A percentile compares a stretch with the other conserved stretches of the same genome.
These are phyloP conservation scores for Alternaria viburni DNA, from an alignment of 2,329 filamentous ascomycete genomes.

Conservation along the genomic window DNA sequence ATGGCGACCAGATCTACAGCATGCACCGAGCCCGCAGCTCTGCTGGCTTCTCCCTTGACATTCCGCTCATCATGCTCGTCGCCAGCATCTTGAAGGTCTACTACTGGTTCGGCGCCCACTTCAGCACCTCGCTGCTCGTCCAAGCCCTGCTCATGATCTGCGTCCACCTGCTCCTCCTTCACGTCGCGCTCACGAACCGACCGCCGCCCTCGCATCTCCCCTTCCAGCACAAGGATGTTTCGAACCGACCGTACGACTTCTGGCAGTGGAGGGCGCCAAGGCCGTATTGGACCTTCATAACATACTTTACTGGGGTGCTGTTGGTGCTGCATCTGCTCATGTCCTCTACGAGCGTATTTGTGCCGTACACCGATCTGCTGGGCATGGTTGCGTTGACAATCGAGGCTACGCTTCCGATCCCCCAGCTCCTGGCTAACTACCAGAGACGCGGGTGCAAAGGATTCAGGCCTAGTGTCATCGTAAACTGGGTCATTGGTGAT, in stretches of 20 bases:
- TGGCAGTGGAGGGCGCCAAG: constrained; percentile 81
- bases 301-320: constrained; percentile 69
- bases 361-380: constrained; percentile 69
- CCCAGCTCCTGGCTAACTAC: constrained; percentile 76
- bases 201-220: constrained; percentile 58
- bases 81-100: constrained; percentile 69
- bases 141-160: constrained; percentile 67
- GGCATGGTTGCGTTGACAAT: constrained; percentile 79
- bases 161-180: constrained; percentile 64
- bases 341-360: constrained; percentile 64
- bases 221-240: constrained; percentile 61
- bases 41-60: constrained; percentile 70
- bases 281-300: constrained; percentile 81
- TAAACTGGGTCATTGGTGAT: constrained; percentile 80
- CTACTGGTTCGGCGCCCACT: constrained; percentile 70
- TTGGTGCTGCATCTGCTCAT: constrained; percentile 71
- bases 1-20: constrained; percentile 70
- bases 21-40: constrained; percentile 66
- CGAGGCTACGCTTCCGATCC: constrained; percentile 81
- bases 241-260: constrained; percentile 73
- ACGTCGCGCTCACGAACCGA: constrained; percentile 66
- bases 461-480: constrained; percentile 76
- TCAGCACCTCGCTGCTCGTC: constrained; percentile 63
- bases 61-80: constrained; percentile 70
- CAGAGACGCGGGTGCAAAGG: constrained; percentile 74